These are phyloP conservation scores for Penicillium diatomitis DNA, from an alignment of 495 filamentous ascomycete genomes.

Conservation along the genomic window DNA sequence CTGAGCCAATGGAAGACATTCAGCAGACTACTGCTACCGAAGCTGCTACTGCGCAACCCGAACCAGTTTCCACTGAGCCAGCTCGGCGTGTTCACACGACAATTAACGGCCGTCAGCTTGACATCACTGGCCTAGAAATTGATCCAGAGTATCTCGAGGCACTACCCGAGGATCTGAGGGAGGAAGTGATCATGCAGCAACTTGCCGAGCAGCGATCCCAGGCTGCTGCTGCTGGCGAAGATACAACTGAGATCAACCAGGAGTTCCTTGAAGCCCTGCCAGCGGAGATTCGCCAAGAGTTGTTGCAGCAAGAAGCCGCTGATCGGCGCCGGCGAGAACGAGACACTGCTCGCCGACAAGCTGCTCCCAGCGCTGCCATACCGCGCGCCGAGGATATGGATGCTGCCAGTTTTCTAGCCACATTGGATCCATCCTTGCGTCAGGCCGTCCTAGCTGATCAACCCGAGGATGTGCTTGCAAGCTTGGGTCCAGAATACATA, in stretches of 20 bases:
- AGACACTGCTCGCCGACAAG: constrained; percentile 59
- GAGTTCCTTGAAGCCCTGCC: constrained; percentile 94
- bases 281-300: constrained; percentile 77
- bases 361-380: constrained; percentile 40
- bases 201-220: constrained; percentile 72
- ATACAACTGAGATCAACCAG: constrained; percentile 77
- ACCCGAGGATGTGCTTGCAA: constrained; percentile 77
- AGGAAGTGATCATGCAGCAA: constrained; percentile 89
- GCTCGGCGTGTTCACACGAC: constrained; percentile 59
- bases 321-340: constrained; percentile 87
- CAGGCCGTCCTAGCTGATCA: constrained; percentile 84
- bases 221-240: constrained; percentile 70
- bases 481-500: constrained; percentile 75
- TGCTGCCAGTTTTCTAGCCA: constrained; percentile 82
- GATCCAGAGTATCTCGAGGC: constrained; percentile 90
- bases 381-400: constrained; percentile 82
- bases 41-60: constrained; percentile 21
- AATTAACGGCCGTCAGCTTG: constrained; percentile 73
- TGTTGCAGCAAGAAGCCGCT: constrained; percentile 78
- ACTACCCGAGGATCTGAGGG: constrained; percentile 85
- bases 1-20: constrained; percentile 77
- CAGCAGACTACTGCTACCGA: constrained; percentile 43
- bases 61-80: constrained; percentile 42
- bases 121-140: constrained; percentile 90
- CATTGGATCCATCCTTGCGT: constrained; percentile 75